Evolutionary conservation across 176 grass and related monocot genomes (phyloP).

Genomic region (Zizania latifolia): DNA sequence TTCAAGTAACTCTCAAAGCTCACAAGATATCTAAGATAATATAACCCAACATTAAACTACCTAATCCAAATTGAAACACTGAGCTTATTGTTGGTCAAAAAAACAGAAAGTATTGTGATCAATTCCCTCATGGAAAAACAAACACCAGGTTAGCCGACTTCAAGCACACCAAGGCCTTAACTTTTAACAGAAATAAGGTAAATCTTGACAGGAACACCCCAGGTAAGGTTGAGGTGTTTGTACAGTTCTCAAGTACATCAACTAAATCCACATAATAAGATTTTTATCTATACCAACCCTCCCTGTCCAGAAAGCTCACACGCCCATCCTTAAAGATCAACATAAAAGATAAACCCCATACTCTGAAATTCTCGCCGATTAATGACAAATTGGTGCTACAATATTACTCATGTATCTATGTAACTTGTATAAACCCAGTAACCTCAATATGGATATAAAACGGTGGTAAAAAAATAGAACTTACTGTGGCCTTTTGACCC

Average conservation of each 20-base stretch:
- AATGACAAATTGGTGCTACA: neutral
- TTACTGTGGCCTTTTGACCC: conserved; percentile 71
- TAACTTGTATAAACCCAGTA: neutral
- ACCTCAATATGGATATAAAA: neutral
- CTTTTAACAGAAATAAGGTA: neutral
- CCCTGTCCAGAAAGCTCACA: neutral
- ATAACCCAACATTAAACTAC: conserved; percentile 3
- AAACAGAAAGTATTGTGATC: neutral
- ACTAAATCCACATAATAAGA: neutral
- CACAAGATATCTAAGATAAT: neutral
- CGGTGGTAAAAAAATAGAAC: conserved; percentile 24
- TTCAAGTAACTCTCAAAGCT: neutral
- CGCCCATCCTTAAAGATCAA: neutral
- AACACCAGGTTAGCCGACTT: neutral
- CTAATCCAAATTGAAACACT: neutral
- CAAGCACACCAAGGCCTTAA: neutral
- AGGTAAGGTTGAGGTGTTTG: neutral
- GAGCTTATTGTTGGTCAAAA: neutral
- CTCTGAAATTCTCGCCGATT: neutral
- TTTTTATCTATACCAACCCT: neutral
- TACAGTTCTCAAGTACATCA: neutral
- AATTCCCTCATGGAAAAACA: neutral
- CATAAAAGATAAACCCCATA: neutral
- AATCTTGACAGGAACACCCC: conserved; percentile 4
- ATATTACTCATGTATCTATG: neutral